phyloP scores from a whole-genome alignment of 2,329 filamentous ascomycete genomes.

The Chaetomiaceae sp. region DNA sequence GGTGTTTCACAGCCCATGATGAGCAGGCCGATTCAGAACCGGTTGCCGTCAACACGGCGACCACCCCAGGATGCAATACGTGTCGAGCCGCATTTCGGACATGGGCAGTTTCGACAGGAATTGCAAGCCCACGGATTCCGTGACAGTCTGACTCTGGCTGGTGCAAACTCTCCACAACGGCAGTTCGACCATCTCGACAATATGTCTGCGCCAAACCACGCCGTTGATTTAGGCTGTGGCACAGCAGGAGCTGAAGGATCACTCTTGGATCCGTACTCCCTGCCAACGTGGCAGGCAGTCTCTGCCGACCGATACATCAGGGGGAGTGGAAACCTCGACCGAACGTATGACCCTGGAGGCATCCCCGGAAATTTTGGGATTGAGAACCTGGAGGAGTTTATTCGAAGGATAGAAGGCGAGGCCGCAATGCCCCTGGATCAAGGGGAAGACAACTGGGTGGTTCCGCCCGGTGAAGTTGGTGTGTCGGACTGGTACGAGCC shows the following conservation, averaged over 20 bases:
- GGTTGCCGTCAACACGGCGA: neutral
- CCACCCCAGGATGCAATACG: neutral
- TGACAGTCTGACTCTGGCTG: too few species aligned
- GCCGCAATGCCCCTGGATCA: neutral
- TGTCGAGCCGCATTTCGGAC: neutral
- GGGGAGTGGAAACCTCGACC: neutral
- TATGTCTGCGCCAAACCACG: too few species aligned
- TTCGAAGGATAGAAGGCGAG: constrained; percentile 32
- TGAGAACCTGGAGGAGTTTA: constrained; percentile 14
- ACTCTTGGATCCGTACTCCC: neutral
- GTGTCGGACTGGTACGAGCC: neutral
- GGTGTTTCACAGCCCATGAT: neutral
- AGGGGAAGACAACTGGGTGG: neutral
- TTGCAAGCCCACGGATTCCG: neutral
- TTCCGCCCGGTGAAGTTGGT: neutral
- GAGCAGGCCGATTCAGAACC: too few species aligned
- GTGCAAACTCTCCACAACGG: too few species aligned
- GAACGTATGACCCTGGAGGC: neutral
- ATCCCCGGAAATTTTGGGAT: neutral
- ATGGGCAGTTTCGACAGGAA: neutral
- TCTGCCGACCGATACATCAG: neutral
- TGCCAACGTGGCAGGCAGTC: neutral
- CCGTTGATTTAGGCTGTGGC: too few species aligned
- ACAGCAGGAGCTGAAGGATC: neutral
- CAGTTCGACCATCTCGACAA: too few species aligned